Conservation (phyloP, 805 yeast genomes). For the Tetrapisispora pingtungensis region DNA sequence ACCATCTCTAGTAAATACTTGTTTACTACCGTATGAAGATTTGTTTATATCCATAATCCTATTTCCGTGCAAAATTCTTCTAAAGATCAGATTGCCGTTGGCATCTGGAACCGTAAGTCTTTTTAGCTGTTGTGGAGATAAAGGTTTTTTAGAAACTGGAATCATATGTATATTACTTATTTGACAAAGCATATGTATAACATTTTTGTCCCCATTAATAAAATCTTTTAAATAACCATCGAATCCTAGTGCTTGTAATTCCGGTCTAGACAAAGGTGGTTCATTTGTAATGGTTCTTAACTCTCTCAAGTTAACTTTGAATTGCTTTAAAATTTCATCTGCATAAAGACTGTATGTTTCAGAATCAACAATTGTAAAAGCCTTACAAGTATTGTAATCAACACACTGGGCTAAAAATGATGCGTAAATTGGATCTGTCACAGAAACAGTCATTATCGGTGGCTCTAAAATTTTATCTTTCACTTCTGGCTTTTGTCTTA, state of each 20-base stretch:
- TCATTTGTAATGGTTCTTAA: constrained; percentile 12
- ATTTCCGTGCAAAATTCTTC: constrained; percentile 52
- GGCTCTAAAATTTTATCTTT: constrained; percentile 53
- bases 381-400: constrained; percentile 41
- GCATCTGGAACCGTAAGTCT: constrained; percentile 28
- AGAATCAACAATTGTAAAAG: constrained; percentile 52
- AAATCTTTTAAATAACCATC: constrained; percentile 72
- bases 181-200: constrained; percentile 62
- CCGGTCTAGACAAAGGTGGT: constrained; percentile 25
- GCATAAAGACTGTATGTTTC: constrained; percentile 41
- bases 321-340: constrained; percentile 33
- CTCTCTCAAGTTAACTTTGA: constrained; percentile 52
- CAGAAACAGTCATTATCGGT: constrained; percentile 55
- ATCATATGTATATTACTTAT: constrained; percentile 40
- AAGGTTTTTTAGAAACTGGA: constrained; percentile 49
- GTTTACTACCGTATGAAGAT: constrained; percentile 58
- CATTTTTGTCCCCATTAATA: constrained; percentile 61
- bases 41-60: constrained; percentile 39
- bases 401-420: constrained; percentile 49
- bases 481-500: constrained; percentile 31
- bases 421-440: constrained; percentile 41
- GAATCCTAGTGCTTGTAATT: constrained; percentile 49
- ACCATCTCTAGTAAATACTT: constrained; percentile 32
- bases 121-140: constrained; percentile 34
- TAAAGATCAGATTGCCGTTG: constrained; percentile 38